Base-by-base conservation (phyloP, 305 asterid species). In the Fraxinus xanthoxyloides region DNA sequence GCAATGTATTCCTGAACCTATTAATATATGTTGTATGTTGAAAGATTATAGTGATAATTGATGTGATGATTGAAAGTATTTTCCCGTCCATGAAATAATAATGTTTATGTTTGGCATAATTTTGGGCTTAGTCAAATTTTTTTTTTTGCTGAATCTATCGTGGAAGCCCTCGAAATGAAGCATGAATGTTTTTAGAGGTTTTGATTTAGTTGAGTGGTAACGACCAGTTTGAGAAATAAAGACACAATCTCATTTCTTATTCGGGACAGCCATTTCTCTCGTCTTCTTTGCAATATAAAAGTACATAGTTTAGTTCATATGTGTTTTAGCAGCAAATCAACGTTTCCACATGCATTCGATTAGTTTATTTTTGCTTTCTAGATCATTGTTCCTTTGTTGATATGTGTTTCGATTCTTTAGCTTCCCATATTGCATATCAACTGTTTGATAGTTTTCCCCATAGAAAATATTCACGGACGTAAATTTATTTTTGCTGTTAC, bases 371-470 rank as follows among this genome's bases (percentile, higher is more conserved):
- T 21, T 24, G 10, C 72, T 7, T 61, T 61, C 31, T 24, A 61
- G 15, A 21, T 61, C 32, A 9, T 61, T 61, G 13, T 23, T 61
- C 26, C 32, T 23, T 61, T 61, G 26, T n/a, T 61, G 32, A 3
- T 12, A 7, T 8, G 15, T 23, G 13, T 61, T 54, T 7, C 6
- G 21, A 72, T 38, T 65, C 7, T 21, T 19, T 38, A 28, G 79
- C 10, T 70, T 35, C 21, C 36, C 70, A 5, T 15, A 26, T 54
- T 85, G 85, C 79, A 63, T 70, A 19, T 77, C 83, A 78, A 72
- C 70, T 85, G 80, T 83, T 83, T 38, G 85, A 77, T 75, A 73
- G 75, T 79, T 75, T 70, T 54, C 77, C 31, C 9, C 74, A 10
- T 23, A 13, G 7, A 77, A 54, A 2, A 43, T 10, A 43, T 70